These are phyloP conservation scores for Globisporangium viniferum DNA, from an alignment of 352 stramenopile species.

Conservation along the genomic window DNA sequence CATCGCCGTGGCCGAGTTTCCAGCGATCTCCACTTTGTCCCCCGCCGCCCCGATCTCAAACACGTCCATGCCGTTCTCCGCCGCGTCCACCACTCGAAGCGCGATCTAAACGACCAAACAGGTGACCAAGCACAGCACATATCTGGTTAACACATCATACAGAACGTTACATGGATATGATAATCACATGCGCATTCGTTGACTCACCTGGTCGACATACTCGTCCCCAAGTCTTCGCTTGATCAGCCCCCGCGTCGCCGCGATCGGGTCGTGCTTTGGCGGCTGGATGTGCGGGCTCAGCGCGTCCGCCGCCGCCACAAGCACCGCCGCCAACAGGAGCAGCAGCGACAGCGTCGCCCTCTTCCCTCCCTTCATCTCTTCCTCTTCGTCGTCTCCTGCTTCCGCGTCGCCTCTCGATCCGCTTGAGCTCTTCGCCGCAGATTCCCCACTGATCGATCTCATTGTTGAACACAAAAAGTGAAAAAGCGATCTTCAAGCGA, in stretches of 20 bases:
- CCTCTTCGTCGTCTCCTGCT: neutral
- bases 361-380: neutral
- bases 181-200: neutral
- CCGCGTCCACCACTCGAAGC: conserved; percentile 40
- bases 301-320: conserved; percentile 12
- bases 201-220: conserved; percentile 63
- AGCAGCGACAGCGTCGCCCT: conserved; percentile 7
- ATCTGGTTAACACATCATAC: neutral
- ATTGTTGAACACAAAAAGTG: neutral
- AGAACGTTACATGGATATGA: neutral
- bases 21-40: conserved; percentile 53
- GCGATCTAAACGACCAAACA: conserved; percentile 28
- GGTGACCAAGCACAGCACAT: neutral
- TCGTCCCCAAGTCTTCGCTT: conserved; percentile 39
- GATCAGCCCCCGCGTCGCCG: conserved; percentile 53
- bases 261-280: conserved; percentile 44
- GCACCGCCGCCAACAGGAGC: conserved; percentile 15
- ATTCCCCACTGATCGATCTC: conserved; percentile 2
- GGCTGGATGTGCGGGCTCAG: conserved; percentile 23
- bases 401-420: neutral
- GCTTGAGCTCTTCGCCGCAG: conserved; percentile 8
- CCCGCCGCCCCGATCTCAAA: conserved; percentile 49
- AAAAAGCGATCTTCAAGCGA: conserved; percentile 17
- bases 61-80: conserved; percentile 48
- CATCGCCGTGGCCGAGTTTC: conserved; percentile 57